phyloP scores from a whole-genome alignment of 2,329 filamentous ascomycete species.

The Apiospora saccharicola region DNA sequence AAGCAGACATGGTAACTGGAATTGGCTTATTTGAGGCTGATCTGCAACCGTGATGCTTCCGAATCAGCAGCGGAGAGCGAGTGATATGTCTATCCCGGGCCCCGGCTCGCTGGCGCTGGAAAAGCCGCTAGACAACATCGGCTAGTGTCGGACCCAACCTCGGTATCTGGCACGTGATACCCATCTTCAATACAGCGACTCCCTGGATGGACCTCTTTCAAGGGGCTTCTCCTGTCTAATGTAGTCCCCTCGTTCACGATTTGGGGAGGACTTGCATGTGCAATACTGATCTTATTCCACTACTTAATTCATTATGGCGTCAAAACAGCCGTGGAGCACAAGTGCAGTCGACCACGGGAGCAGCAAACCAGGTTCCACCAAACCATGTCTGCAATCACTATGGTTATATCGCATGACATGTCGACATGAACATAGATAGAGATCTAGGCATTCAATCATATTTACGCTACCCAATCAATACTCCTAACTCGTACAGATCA shows the following conservation, averaged over 20 bases:
- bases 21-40: constrained; percentile 34
- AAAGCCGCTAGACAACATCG: constrained; percentile 19
- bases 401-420: background rate
- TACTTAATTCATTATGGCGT: background rate
- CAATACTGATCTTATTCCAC: background rate
- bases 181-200: background rate
- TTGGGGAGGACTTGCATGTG: background rate
- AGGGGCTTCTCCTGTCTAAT: background rate
- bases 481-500: constrained; percentile 30
- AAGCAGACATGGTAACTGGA: constrained; percentile 60
- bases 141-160: constrained; percentile 24
- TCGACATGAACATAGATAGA: background rate
- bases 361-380: background rate
- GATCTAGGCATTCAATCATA: constrained; percentile 23
- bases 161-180: constrained; percentile 23
- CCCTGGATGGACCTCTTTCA: too few relatives aligned
- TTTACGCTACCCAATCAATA: constrained; percentile 36
- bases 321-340: background rate
- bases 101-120: constrained; percentile 19
- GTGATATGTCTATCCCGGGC: constrained; percentile 8
- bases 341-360: background rate
- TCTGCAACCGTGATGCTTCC: background rate
- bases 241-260: background rate
- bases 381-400: background rate
- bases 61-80: constrained; percentile 17